These are phyloP conservation scores for Plasmodium vinckei DNA, from an alignment of 169 alveolate species.

Conservation along the genomic window DNA sequence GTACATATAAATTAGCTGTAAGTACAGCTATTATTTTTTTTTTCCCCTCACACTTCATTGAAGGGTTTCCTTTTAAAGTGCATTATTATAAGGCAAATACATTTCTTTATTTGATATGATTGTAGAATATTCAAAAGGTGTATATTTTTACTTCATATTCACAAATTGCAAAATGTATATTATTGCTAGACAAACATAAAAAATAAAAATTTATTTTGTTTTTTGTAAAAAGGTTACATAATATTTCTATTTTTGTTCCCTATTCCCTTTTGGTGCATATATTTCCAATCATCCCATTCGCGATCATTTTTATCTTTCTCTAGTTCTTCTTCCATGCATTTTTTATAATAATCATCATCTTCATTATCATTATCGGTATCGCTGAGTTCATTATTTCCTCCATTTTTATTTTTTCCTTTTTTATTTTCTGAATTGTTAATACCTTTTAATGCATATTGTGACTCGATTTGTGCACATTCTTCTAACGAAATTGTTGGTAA, in stretches of 20 bases:
- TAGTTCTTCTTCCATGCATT: conserved; percentile 17
- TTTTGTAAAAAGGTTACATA: not conserved
- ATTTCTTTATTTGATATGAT: too few species aligned
- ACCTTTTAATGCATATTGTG: conserved; percentile 73
- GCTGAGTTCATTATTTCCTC: not conserved
- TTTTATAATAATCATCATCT: conserved; percentile 35
- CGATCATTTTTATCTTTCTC: conserved; percentile 34
- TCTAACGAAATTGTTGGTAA: conserved; percentile 84
- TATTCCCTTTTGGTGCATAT: conserved; percentile 61
- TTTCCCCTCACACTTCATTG: too few species aligned
- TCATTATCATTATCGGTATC: not conserved
- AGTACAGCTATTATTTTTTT: too few species aligned
- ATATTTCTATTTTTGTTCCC: conserved; percentile 63
- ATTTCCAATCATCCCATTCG: conserved; percentile 73
- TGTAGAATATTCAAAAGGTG: too few species aligned
- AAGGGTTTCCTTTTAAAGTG: too few species aligned
- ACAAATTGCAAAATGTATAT: too few species aligned
- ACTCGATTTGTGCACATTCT: conserved; percentile 86
- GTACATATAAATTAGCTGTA: too few species aligned
- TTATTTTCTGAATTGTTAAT: not conserved
- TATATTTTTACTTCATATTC: too few species aligned
- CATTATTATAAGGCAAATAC: too few species aligned
- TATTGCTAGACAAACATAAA: too few species aligned
- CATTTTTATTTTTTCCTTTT: not conserved
- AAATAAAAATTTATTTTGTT: too few species aligned